Base-by-base conservation (phyloP, 768 basidiomycete genomes). In the Melanogaster broomeanus region DNA sequence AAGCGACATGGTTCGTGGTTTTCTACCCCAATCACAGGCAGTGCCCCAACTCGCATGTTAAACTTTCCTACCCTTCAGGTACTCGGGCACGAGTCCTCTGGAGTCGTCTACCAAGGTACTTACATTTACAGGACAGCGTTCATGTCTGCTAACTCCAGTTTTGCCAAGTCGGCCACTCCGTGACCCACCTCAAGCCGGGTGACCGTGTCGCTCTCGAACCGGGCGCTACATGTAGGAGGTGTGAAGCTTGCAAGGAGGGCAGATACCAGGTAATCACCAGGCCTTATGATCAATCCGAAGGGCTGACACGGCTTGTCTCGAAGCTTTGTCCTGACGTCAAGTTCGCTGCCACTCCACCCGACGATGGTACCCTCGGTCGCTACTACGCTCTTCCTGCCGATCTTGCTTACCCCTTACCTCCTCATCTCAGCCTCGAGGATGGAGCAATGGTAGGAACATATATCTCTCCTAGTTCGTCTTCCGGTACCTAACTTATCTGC, bases 141-240 rank as follows among this genome's bases (percentile, higher is more conserved):
- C 40, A 55, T 5, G 15, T 18, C 22, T 33, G 4, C 30, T 52
- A 15, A 51, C 15, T 7, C 22, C 48, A 15, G 4, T 40, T 49
- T 41, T 38, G 13, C 46, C 3, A 61, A 89, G 91, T 92, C 51
- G 93, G 94, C 11, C 67, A 80, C 24, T 79, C 80, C 34, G 90
- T 95, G 48, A 89, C 82, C 63, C 73, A 85, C 63, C 72, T 95
- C 55, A 87, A 88, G 66, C 73, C 80, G 13, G 94, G 95, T 7
- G 91, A 94, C 61, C 83, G 88, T 44, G 94, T 98, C 43, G 91
- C 94, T 22, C 78, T 98, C 66, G 96, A 98, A 64, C 93, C 94
- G 22, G 93, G 94, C 18, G 84, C 85, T 50, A 87, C 86, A 6
- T 98, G 95, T 71, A 77, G 88, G 74, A 75, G 70, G 44, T 98